Evolutionary conservation across 2,329 filamentous ascomycete genomes (phyloP).

Genomic region (Apiospora hydei): DNA sequence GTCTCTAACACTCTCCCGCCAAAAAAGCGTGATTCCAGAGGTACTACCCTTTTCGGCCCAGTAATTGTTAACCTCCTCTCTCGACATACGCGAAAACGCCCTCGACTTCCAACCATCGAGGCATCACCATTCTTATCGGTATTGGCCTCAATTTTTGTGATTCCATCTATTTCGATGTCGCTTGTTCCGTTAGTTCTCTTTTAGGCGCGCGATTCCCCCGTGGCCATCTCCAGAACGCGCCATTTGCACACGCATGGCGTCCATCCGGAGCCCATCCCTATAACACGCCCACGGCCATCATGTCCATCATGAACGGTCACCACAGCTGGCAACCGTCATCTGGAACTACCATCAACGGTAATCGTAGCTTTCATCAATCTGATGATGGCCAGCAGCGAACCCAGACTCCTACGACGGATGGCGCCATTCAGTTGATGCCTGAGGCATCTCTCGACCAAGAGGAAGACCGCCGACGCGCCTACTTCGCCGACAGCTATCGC

Average conservation of each 20-base stretch:
- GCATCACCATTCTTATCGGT: constrained; percentile 47
- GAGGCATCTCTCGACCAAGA: constrained; percentile 66
- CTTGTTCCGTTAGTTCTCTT: constrained; percentile 58
- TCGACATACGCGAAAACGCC: constrained; percentile 18
- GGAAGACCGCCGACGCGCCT: constrained; percentile 74
- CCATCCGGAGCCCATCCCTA: constrained; percentile 55
- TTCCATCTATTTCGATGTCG: constrained; percentile 61
- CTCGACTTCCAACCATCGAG: constrained; percentile 54
- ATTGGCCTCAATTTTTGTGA: constrained; percentile 48
- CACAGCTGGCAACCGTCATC: constrained; percentile 69
- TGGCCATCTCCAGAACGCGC: constrained; percentile 59
- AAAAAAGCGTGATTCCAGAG: constrained; percentile 17
- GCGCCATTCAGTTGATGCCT: constrained; percentile 58
- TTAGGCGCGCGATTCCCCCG: constrained; percentile 54
- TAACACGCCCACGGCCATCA: constrained; percentile 61
- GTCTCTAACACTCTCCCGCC: constrained; percentile 7
- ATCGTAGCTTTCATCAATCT: constrained; percentile 61
- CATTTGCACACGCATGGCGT: constrained; percentile 62
- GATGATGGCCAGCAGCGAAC: constrained; percentile 66
- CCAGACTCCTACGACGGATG: constrained; percentile 55
- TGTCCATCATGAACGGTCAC: constrained; percentile 74
- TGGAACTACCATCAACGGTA: constrained; percentile 55
- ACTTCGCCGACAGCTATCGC: constrained; percentile 81
- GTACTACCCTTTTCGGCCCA: constrained; percentile 27
- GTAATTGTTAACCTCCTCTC: constrained; percentile 29